These are phyloP conservation scores for Arachis monticola DNA, from an alignment of 331 rosid genomes.

Conservation along the genomic window DNA sequence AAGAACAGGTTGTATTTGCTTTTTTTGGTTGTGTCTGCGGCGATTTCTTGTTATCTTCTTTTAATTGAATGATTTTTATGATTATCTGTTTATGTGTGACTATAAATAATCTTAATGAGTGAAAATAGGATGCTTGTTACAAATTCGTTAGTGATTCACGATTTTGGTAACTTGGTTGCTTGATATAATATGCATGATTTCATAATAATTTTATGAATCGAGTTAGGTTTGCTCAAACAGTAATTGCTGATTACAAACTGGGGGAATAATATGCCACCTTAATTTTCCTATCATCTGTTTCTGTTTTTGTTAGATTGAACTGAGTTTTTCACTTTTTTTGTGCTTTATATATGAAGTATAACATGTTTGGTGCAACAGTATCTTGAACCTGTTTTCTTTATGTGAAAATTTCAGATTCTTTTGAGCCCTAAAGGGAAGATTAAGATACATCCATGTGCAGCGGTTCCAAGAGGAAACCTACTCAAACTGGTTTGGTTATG, in stretches of 20 bases:
- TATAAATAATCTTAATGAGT: conserved; percentile 12
- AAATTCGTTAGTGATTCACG: conserved; percentile 27
- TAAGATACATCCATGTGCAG: conserved; percentile 61
- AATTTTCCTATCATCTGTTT: conserved; percentile 30
- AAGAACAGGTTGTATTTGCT: conserved; percentile 39
- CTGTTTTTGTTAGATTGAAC: conserved; percentile 19
- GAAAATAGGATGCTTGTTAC: conserved; percentile 32
- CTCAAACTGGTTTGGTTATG: conserved; percentile 58
- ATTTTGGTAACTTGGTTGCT: not conserved
- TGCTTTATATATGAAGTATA: conserved; percentile 24
- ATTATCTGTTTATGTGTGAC: not conserved
- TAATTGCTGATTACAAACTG: conserved; percentile 14
- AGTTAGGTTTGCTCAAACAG: conserved; percentile 22
- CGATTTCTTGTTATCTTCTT: conserved; percentile 45
- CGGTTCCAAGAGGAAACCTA: conserved; percentile 64
- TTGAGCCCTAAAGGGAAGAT: conserved; percentile 20
- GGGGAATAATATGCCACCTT: conserved; percentile 1
- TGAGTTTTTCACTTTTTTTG: not conserved
- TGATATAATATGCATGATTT: too few species aligned
- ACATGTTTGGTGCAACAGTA: conserved; percentile 25
- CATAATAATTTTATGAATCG: not conserved
- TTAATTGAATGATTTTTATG: conserved; percentile 7
- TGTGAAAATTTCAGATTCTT: conserved; percentile 44
- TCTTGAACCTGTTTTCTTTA: conserved; percentile 30
- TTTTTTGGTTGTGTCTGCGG: conserved; percentile 39